Base-by-base conservation (phyloP, 139 green algal genomes). In the Bryopsis sp. region DNA sequence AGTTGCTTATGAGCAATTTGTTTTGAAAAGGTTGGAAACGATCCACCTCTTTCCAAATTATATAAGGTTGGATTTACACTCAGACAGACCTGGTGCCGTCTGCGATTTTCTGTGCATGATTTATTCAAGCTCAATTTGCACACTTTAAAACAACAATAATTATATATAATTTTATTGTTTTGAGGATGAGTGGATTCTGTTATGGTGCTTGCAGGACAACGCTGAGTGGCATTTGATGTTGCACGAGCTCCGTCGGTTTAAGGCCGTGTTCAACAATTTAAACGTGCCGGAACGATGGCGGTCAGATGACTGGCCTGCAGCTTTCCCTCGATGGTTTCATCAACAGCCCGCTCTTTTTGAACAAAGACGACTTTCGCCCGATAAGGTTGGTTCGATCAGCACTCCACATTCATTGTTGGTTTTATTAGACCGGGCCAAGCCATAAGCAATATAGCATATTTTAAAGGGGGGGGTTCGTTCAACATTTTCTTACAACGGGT, bases 221-320 rank as follows among this genome's bases (percentile, higher is more conserved):
- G 62, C 62, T 19, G 62, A 58, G 35, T 76, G 71, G 71, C 54
- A 72, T 22, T 47, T 48, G 50, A 63, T 69, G 37, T 47, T 76
- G 26, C 71, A 76, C 46, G 71, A 76, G 38, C 43, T 70, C 26
- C 31, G 71, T 34, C 36, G 71, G 6, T 76, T 68, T 48, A 71
- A 72, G 54, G 63, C 62, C 39, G 71, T 72, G 31, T 72, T 57
- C 36, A 39, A 54, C 6, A 62, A 60, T 57, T 31, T 69, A 1
- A 59, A 62, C 8, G 46, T 71, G n/a, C 61, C 48, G 3, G n/a
- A 68, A 1, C 72, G 63, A 62, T 76, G 71, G 71, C 43, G 46
- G 4, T 68, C 39, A n/a, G 63, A 43, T 2, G 71, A 72, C 2
- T 76, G 68, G 38, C 48, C 48, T 47, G 63, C 62, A 47, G 26